A percentile compares a stretch with the other conserved stretches of the same genome.
phyloP scores from a whole-genome alignment of 257 asterid species.

The Solanum pinnatisectum region DNA sequence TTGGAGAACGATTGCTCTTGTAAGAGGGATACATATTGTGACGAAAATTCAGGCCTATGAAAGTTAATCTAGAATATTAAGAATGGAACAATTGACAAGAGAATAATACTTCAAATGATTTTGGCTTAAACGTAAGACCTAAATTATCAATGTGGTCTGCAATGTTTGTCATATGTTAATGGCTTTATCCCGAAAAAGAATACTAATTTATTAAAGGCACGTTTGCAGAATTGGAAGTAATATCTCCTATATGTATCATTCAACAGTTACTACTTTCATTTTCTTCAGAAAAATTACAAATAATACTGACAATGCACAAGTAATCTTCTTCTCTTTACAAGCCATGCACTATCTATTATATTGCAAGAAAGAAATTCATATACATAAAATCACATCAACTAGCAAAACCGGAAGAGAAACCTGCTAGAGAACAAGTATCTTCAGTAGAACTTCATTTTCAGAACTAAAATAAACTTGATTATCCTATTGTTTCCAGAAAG shows the following conservation, averaged over 20 bases:
- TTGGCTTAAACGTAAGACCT: background rate
- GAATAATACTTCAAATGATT: background rate
- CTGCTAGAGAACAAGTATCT: background rate
- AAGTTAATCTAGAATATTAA: constrained; percentile 2
- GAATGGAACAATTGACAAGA: background rate
- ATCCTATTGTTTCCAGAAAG: background rate
- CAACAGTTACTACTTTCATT: background rate
- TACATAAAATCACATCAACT: background rate
- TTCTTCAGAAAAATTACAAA: background rate
- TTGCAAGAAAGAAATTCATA: background rate
- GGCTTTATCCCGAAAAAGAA: background rate
- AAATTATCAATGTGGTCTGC: background rate
- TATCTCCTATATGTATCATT: background rate
- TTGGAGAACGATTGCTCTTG: constrained; percentile 96
- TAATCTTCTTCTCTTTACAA: background rate
- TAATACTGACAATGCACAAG: background rate
- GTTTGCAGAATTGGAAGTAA: background rate
- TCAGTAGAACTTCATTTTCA: background rate
- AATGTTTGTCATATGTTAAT: background rate
- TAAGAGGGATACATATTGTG: constrained; percentile 85
- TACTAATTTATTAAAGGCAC: background rate
- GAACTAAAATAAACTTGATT: background rate
- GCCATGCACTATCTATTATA: background rate
- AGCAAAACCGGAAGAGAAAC: background rate
- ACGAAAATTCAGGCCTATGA: constrained; percentile 81